Percentiles rank a stretch among this genome's conserved stretches.
Evolutionary conservation across 2,329 filamentous ascomycete species (phyloP).

Genomic region (Ceratocystis destructans): DNA sequence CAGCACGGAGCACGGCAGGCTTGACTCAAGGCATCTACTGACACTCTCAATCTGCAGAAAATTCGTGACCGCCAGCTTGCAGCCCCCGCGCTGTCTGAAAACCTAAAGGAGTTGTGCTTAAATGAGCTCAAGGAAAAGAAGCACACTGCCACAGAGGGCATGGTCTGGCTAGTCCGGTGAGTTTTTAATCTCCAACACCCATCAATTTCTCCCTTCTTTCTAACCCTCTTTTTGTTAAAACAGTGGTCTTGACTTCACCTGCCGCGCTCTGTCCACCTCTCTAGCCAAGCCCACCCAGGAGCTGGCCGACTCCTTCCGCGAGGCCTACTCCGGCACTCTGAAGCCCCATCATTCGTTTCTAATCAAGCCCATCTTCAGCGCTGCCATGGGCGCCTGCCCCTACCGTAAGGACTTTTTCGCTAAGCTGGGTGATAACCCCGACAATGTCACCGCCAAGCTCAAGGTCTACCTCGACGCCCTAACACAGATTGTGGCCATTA

Average conservation of each 20-base stretch:
- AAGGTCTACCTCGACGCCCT: conserved; percentile 60
- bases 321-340: conserved; percentile 71
- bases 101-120: conserved; percentile 67
- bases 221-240: neutral
- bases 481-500: conserved; percentile 63
- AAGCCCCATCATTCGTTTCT: conserved; percentile 85
- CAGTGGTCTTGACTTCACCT: conserved; percentile 89
- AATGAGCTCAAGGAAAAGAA: conserved; percentile 87
- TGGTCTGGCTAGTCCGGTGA: conserved; percentile 82
- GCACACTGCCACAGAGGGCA: conserved; percentile 74
- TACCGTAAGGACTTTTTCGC: conserved; percentile 88
- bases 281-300: conserved; percentile 54
- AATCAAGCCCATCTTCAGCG: conserved; percentile 81
- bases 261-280: conserved; percentile 69
- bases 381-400: conserved; percentile 84
- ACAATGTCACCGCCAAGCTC: conserved; percentile 50
- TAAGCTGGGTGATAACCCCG: conserved; percentile 60
- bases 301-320: conserved; percentile 73
- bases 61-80: conserved; percentile 69
- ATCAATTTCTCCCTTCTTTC: conserved; percentile 1
- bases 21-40: no score
- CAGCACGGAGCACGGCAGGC: no score
- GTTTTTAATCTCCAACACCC: conserved; percentile 21
- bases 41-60: conserved; percentile 46
- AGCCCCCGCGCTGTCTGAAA: conserved; percentile 64